These are phyloP conservation scores for Microthlaspi erraticum DNA, from an alignment of 345 rosid genomes.

Conservation along the genomic window DNA sequence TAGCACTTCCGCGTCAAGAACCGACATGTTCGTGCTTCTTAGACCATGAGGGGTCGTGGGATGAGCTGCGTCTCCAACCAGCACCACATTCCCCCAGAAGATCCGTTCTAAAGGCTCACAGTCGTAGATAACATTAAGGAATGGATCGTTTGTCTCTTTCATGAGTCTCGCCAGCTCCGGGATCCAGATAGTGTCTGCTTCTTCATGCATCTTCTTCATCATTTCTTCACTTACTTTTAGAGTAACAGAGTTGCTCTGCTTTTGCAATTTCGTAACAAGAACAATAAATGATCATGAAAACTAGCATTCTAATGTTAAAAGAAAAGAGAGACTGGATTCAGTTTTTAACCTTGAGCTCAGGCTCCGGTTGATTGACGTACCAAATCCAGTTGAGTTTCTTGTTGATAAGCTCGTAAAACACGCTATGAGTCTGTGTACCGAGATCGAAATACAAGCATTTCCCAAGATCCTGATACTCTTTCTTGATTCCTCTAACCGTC, in stretches of 20 bases:
- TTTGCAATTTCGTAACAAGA: neutral
- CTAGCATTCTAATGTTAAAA: neutral
- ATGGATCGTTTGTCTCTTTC: conserved; percentile 76
- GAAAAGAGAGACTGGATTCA: neutral
- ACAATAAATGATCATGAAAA: neutral
- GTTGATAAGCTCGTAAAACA: conserved; percentile 63
- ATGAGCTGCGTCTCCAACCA: conserved; percentile 86
- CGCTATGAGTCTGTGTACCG: conserved; percentile 53
- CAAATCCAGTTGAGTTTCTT: conserved; percentile 78
- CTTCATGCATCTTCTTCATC: conserved; percentile 63
- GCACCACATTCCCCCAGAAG: conserved; percentile 60
- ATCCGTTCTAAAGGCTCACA: conserved; percentile 60
- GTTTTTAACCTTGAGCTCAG: conserved; percentile 57
- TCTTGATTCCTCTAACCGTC: conserved; percentile 50
- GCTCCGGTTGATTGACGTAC: conserved; percentile 78
- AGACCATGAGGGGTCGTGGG: conserved; percentile 79
- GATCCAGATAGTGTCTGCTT: conserved; percentile 69
- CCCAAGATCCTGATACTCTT: conserved; percentile 67
- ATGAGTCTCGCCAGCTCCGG: conserved; percentile 66
- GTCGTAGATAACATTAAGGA: conserved; percentile 78
- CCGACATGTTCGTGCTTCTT: conserved; percentile 88
- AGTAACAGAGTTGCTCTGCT: conserved; percentile 73
- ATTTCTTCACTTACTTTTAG: conserved; percentile 59
- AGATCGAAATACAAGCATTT: conserved; percentile 73
- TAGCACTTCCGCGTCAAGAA: conserved; percentile 67